These are phyloP conservation scores for Leccinum subtestaceum DNA, from an alignment of 768 basidiomycete species.

Conservation along the genomic window DNA sequence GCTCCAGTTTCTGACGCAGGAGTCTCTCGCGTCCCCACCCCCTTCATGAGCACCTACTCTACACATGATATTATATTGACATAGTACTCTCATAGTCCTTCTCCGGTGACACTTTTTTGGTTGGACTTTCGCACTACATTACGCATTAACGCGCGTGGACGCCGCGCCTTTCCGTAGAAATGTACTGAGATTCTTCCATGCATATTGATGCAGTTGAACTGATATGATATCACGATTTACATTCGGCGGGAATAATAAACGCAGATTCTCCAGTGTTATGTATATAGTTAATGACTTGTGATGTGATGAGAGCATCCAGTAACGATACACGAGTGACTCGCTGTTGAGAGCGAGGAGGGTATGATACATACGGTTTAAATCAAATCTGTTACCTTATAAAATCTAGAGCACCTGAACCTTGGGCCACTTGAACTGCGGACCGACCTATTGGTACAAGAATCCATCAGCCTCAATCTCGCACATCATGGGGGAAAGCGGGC, in stretches of 20 bases:
- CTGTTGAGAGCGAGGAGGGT: slow-evolving; percentile 40
- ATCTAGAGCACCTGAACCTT: slow-evolving; percentile 46
- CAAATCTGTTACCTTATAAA: background rate
- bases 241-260: background rate
- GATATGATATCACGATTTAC: slow-evolving; percentile 22
- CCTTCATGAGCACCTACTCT: slow-evolving; percentile 41
- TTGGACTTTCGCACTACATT: slow-evolving; percentile 22
- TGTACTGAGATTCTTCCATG: slow-evolving; percentile 9
- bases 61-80: slow-evolving; percentile 21
- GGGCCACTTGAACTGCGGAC: slow-evolving; percentile 56
- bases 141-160: slow-evolving; percentile 20
- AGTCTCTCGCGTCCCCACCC: slow-evolving; percentile 71
- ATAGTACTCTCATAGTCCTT: slow-evolving; percentile 20
- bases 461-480: background rate
- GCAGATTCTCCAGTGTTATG: slow-evolving; percentile 20
- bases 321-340: slow-evolving; percentile 26
- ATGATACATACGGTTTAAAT: background rate
- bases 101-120: slow-evolving; percentile 7
- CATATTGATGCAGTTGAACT: slow-evolving; percentile 3
- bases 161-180: slow-evolving; percentile 13
- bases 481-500: background rate
- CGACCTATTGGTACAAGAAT: slow-evolving; percentile 38
- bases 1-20: slow-evolving; percentile 36
- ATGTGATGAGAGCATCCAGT: slow-evolving; percentile 18
- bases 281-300: slow-evolving; percentile 29